phyloP scores from a whole-genome alignment of 2,329 filamentous ascomycete species.

The Pseudocercospora vitis region DNA sequence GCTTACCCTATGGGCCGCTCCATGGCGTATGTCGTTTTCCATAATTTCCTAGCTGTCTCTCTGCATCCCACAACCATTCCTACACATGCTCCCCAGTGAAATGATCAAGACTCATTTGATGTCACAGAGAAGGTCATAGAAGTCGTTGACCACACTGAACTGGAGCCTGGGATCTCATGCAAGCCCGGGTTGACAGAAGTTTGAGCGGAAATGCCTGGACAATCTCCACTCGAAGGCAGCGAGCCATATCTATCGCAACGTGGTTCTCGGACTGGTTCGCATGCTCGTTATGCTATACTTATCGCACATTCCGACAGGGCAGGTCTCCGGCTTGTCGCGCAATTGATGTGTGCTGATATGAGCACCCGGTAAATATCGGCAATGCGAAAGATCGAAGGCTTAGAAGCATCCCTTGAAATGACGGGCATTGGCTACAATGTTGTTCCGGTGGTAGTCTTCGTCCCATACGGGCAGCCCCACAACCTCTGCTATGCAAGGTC shows the following conservation, averaged over 20 bases:
- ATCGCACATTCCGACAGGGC: slow-evolving; percentile 46
- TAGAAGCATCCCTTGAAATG: slow-evolving; percentile 49
- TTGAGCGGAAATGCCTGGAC: slow-evolving; percentile 29
- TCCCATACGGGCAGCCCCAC: slow-evolving; percentile 43
- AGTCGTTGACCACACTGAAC: slow-evolving; percentile 19
- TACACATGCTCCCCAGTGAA: slow-evolving; percentile 12
- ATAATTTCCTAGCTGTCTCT: no score
- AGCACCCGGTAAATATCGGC: slow-evolving; percentile 50
- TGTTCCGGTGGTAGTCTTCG: slow-evolving; percentile 56
- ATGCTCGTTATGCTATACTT: slow-evolving; percentile 45
- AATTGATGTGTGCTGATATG: neutral
- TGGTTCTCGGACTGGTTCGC: slow-evolving; percentile 20
- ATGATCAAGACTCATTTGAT: slow-evolving; percentile 9
- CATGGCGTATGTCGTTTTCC: no score
- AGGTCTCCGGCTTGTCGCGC: no score
- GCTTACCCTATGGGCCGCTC: no score
- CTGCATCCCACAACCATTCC: no score
- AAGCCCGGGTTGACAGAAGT: slow-evolving; percentile 25
- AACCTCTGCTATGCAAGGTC: slow-evolving; percentile 36
- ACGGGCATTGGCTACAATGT: slow-evolving; percentile 50
- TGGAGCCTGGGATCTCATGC: slow-evolving; percentile 11
- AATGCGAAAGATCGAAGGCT: slow-evolving; percentile 56
- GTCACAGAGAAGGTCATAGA: slow-evolving; percentile 25
- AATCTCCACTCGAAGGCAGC: slow-evolving; percentile 25
- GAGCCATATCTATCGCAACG: slow-evolving; percentile 43